phyloP scores from a whole-genome alignment of 139 green algal genomes.

The Axilococcus clingmanii region DNA sequence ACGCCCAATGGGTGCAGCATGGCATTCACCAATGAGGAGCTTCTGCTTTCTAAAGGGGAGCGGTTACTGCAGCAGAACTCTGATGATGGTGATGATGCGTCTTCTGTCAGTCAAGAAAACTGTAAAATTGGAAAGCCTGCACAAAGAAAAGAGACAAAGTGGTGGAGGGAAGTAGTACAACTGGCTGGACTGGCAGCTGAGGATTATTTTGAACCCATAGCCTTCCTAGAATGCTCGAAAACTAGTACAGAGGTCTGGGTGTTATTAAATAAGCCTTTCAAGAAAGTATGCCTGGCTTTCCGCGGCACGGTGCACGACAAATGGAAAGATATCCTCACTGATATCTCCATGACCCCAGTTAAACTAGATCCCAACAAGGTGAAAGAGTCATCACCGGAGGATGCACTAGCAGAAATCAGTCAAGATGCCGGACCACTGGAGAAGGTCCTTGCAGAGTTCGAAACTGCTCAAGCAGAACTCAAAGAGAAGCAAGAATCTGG shows the following conservation, averaged over 20 bases:
- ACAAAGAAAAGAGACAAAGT: too few relatives aligned
- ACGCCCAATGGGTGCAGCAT: conserved; percentile 3
- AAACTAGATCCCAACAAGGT: conserved; percentile 36
- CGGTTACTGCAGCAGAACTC: conserved; percentile 11
- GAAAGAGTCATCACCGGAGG: neutral
- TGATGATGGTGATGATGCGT: neutral
- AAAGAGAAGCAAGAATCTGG: too few relatives aligned
- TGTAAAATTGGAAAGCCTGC: neutral
- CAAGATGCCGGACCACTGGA: conserved; percentile 6
- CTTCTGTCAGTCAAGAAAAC: conserved; percentile 2
- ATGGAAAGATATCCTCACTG: conserved; percentile 66
- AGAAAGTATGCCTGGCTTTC: conserved; percentile 58
- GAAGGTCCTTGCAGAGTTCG: neutral
- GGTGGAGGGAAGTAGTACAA: conserved; percentile 13
- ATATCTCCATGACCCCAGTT: conserved; percentile 51
- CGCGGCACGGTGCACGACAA: conserved; percentile 70
- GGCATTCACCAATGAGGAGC: conserved; percentile 5
- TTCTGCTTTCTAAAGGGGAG: conserved; percentile 5
- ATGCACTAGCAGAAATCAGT: too few relatives aligned
- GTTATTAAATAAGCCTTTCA: conserved; percentile 27
- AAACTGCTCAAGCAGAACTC: too few relatives aligned
- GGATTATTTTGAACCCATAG: conserved; percentile 38
- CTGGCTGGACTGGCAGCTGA: conserved; percentile 20
- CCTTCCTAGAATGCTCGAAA: conserved; percentile 50
- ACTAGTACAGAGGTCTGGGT: conserved; percentile 60